Evolutionary conservation across 768 basidiomycete genomes (phyloP), one percentile per base, ranked within the genome.

Genomic region (Lentinula edodes): DNA sequence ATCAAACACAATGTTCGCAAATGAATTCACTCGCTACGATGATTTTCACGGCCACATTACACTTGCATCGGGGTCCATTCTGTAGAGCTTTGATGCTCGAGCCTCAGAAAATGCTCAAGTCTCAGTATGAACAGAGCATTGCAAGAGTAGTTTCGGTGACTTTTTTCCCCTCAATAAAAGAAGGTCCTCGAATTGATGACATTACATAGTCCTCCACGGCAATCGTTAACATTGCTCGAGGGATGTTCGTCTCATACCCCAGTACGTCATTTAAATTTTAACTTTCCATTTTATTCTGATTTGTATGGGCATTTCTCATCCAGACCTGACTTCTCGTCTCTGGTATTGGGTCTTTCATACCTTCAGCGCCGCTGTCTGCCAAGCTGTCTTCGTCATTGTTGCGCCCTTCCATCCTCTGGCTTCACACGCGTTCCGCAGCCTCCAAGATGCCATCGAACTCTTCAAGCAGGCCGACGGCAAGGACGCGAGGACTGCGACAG

Each of bases 341-440:
- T 69, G 68, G 68, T 65, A 66, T 56, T 69, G 60, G 54, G 38
- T 66, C 5, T 69, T 69, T 62, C 68, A 69, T 28, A 55, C 64
- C 2, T 67, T 69, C 61, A 69, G 62, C 10, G 67, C 68, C 3
- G 64, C 65, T 20, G 68, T 69, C 6, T 69, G 68, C 39, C 64
- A 62, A 32, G 65, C 68, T 12, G 67, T 69, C 0, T 61, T 69
- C 2, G 66, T 67, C 10, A 67, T 69, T 16, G 63, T 68, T 9
- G 68, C 68, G 18, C 68, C 68, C 5, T 65, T 66, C 28, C 68
- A 69, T 51, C 65, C 64, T 1, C 64, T 67, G 13, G 60, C 68
- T 13, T 57, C 64, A 6, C 64, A 55, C 15, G 66, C 68, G 34
- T 68, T 65, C 45, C 62, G 65, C 23, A 66, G 67, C 48, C 59